These are phyloP conservation scores for Quercus robur DNA, from an alignment of 306 rosid species.

Conservation along the genomic window DNA sequence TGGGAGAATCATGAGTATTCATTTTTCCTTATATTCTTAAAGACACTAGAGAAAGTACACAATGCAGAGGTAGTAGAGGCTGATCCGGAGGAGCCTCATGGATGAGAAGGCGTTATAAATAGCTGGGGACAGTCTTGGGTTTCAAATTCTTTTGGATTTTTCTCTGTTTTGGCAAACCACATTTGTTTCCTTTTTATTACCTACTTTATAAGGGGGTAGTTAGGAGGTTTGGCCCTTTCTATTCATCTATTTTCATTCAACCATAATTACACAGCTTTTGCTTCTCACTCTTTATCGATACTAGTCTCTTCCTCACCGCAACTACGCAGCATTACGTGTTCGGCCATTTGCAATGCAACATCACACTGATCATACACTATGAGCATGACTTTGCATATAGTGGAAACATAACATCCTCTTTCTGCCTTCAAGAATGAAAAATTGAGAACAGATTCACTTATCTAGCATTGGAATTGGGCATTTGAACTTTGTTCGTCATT, in stretches of 20 bases:
- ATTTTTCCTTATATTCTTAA: slow-evolving; percentile 40
- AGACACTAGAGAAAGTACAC: slow-evolving; percentile 37
- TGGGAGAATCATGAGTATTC: slow-evolving; percentile 44
- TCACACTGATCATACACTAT: no score
- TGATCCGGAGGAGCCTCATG: slow-evolving; percentile 49
- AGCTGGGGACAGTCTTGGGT: slow-evolving; percentile 71
- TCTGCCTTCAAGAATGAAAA: no score
- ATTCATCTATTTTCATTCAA: slow-evolving; percentile 1
- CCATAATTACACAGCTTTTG: slow-evolving; percentile 14
- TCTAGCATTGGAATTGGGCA: no score
- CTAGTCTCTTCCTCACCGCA: no score
- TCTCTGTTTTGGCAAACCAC: slow-evolving; percentile 50
- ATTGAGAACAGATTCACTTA: no score
- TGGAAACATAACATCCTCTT: no score
- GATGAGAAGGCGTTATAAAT: slow-evolving; percentile 52
- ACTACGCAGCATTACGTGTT: no score
- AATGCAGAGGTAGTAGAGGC: slow-evolving; percentile 47
- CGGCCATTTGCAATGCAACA: no score
- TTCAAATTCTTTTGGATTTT: slow-evolving; percentile 51
- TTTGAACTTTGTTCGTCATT: no score
- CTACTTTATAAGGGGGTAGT: slow-evolving; percentile 38
- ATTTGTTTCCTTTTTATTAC: slow-evolving; percentile 45
- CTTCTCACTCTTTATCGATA: background rate
- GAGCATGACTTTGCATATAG: no score
- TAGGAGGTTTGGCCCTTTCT: slow-evolving; percentile 29